These are phyloP conservation scores for Lathyrus aphaca DNA, from an alignment of 306 rosid species.

Conservation along the genomic window DNA sequence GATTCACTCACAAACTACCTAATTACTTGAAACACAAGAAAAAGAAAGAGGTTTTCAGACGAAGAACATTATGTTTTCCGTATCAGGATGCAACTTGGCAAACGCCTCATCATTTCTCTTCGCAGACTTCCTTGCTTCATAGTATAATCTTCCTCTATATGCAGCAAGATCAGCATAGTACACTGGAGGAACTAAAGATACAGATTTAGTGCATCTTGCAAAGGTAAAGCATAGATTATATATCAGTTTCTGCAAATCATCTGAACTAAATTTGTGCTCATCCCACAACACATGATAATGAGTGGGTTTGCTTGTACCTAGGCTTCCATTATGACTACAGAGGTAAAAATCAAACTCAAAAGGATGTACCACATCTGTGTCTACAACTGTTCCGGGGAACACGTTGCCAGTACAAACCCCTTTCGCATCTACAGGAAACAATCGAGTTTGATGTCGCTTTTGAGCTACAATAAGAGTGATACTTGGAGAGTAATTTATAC, in stretches of 20 bases:
- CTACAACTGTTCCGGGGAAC: constrained; percentile 80
- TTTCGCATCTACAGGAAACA: constrained; percentile 34
- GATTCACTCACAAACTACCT: constrained; percentile 71
- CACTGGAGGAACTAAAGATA: constrained; percentile 79
- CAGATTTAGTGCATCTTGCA: constrained; percentile 85
- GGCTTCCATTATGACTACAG: constrained; percentile 67
- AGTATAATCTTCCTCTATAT: constrained; percentile 67
- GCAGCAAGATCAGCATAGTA: constrained; percentile 88
- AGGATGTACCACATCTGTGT: constrained; percentile 62
- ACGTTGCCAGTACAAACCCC: constrained; percentile 50
- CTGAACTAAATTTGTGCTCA: constrained; percentile 66
- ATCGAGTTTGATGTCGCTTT: constrained; percentile 76
- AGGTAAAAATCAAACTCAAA: constrained; percentile 80
- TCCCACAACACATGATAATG: constrained; percentile 81
- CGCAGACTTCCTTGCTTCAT: constrained; percentile 48
- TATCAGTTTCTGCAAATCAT: constrained; percentile 66
- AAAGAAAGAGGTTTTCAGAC: constrained; percentile 35
- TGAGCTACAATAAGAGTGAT: constrained; percentile 78
- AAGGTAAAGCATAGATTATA: constrained; percentile 73
- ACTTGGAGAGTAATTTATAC: constrained; percentile 48
- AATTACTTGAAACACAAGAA: not conserved
- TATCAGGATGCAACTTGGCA: constrained; percentile 55
- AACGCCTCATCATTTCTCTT: constrained; percentile 17
- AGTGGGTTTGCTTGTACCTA: constrained; percentile 87
- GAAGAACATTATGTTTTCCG: constrained; percentile 67